Evolutionary conservation across 129 eudicot species (phyloP).

Genomic region (Escallonia herrerae): DNA sequence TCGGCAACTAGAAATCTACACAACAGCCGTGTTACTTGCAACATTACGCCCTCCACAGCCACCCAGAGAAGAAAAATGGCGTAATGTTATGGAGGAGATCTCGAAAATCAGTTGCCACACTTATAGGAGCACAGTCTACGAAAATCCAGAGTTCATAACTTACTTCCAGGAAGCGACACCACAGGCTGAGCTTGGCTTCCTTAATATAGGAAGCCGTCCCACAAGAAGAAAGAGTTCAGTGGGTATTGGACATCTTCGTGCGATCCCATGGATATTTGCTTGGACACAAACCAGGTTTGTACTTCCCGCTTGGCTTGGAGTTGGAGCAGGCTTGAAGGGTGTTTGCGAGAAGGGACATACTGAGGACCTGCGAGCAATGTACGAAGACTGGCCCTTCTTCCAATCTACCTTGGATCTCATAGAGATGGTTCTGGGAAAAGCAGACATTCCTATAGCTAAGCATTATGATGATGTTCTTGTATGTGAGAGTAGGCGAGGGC

Average conservation of each 20-base stretch:
- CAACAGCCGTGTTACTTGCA: constrained; percentile 90
- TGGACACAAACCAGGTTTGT: constrained; percentile 95
- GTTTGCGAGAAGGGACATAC: constrained; percentile 72
- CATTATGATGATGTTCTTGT: constrained; percentile 77
- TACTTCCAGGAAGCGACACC: constrained; percentile 98
- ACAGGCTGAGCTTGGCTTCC: constrained; percentile 81
- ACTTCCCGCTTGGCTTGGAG: constrained; percentile 96
- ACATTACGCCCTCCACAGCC: constrained; percentile 87
- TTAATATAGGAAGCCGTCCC: constrained; percentile 96
- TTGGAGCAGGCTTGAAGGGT: constrained; percentile 76
- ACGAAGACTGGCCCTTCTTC: constrained; percentile 92
- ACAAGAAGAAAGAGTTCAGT: constrained; percentile 53
- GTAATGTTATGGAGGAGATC: constrained; percentile 83
- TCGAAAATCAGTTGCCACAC: constrained; percentile 56
- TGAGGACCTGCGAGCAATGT: constrained; percentile 62
- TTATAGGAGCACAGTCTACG: constrained; percentile 74
- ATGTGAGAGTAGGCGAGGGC: constrained; percentile 42
- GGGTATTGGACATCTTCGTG: constrained; percentile 80
- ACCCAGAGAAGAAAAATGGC: constrained; percentile 89
- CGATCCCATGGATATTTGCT: constrained; percentile 97
- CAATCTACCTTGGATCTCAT: constrained; percentile 86
- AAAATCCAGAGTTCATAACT: constrained; percentile 73
- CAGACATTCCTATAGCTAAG: constrained; percentile 66
- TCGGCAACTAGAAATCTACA: constrained; percentile 84
- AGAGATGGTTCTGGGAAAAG: constrained; percentile 91